phyloP scores from a whole-genome alignment of 2,329 filamentous ascomycete species.

The Microthyrium microscopicum region DNA sequence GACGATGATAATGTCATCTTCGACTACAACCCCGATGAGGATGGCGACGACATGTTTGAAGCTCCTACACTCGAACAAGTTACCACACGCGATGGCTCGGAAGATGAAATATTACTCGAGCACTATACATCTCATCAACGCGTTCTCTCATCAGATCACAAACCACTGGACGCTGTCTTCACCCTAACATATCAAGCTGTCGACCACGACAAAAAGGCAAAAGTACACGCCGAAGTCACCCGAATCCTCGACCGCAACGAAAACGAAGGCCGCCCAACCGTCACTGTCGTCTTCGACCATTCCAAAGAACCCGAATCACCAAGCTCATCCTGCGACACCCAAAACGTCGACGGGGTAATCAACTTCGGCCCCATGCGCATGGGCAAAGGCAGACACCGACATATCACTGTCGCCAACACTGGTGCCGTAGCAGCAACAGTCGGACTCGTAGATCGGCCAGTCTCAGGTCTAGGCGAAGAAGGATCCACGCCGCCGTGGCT shows the following conservation, averaged over 20 bases:
- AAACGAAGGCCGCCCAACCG: slow-evolving; percentile 69
- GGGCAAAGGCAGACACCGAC: slow-evolving; percentile 45
- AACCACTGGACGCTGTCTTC: slow-evolving; percentile 74
- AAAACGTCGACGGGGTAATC: slow-evolving; percentile 24
- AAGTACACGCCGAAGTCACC: slow-evolving; percentile 72
- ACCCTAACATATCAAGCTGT: slow-evolving; percentile 74
- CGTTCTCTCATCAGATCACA: slow-evolving; percentile 87
- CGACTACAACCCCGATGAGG: slow-evolving; percentile 73
- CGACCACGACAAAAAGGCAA: slow-evolving; percentile 67
- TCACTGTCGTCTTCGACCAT: slow-evolving; percentile 67
- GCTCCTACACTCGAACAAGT: slow-evolving; percentile 28
- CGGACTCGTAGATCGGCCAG: slow-evolving; percentile 59
- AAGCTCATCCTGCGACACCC: too few species aligned
- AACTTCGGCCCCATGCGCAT: slow-evolving; percentile 66
- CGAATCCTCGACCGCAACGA: slow-evolving; percentile 78
- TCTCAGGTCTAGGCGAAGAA: slow-evolving; percentile 27
- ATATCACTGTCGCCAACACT: slow-evolving; percentile 81
- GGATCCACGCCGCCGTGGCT: slow-evolving; percentile 49
- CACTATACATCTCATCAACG: slow-evolving; percentile 79
- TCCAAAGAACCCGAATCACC: too few species aligned
- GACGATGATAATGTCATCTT: slow-evolving; percentile 76
- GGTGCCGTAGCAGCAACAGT: slow-evolving; percentile 66
- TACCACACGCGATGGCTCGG: slow-evolving; percentile 40
- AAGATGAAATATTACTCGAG: slow-evolving; percentile 38
- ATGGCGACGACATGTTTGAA: slow-evolving; percentile 48